These are phyloP conservation scores for Naganishia cerealis DNA, from an alignment of 1,284 basidiomycete species.

Conservation along the genomic window DNA sequence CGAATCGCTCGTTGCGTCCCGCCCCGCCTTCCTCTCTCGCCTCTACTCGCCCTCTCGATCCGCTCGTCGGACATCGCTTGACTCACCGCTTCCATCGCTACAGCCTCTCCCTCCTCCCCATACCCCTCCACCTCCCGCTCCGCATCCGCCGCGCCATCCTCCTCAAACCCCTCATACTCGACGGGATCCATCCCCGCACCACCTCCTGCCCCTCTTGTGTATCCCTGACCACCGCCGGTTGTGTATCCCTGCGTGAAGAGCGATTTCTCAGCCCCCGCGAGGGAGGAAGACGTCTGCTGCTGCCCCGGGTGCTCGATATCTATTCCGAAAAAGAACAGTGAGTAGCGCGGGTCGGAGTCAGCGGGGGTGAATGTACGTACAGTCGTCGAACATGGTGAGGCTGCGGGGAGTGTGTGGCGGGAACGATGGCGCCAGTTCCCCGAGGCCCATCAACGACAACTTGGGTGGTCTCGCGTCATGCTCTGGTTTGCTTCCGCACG, in stretches of 20 bases:
- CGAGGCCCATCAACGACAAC: too few relatives aligned
- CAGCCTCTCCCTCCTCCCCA: slow-evolving; percentile 39
- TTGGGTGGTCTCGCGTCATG: background rate
- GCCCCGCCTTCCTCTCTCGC: too few relatives aligned
- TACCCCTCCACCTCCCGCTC: slow-evolving; percentile 61
- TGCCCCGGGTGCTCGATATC: slow-evolving; percentile 77
- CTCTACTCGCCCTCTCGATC: too few relatives aligned
- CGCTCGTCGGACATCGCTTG: background rate
- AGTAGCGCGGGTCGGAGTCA: slow-evolving; percentile 4
- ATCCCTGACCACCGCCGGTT: slow-evolving; percentile 52
- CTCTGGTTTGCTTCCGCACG: slow-evolving; percentile 2
- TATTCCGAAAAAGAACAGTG: slow-evolving; percentile 47
- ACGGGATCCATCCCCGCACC: slow-evolving; percentile 61
- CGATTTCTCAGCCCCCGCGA: slow-evolving; percentile 34
- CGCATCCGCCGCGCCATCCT: slow-evolving; percentile 60
- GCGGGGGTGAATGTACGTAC: slow-evolving; percentile 57
- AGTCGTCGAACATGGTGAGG: slow-evolving; percentile 75
- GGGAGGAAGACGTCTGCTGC: slow-evolving; percentile 50
- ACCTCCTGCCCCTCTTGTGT: slow-evolving; percentile 38
- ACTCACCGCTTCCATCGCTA: slow-evolving; percentile 32
- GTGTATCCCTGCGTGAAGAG: slow-evolving; percentile 33
- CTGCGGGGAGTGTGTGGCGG: too few relatives aligned
- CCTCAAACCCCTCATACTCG: slow-evolving; percentile 83
- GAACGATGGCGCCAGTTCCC: too few relatives aligned
- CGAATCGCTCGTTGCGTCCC: too few relatives aligned